Evolutionary conservation across 441 rosid genomes (phyloP).

Genomic region (Euphorbia celastroides): DNA sequence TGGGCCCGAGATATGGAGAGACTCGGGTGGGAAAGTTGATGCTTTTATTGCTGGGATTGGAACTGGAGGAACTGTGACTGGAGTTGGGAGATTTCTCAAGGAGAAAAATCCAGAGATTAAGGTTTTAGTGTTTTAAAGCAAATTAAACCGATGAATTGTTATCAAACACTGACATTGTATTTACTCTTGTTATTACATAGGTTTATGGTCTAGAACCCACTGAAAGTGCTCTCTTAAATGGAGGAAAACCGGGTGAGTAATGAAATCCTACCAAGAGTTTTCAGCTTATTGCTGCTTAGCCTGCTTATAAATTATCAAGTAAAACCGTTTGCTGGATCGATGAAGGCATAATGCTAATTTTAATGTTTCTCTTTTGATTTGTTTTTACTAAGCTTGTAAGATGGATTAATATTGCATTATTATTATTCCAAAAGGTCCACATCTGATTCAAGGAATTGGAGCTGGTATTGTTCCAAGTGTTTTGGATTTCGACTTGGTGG

Average conservation of each 20-base stretch:
- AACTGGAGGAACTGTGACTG: slow-evolving; percentile 74
- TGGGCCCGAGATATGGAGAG: slow-evolving; percentile 88
- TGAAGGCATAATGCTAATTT: no score
- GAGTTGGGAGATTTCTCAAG: slow-evolving; percentile 64
- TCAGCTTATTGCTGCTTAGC: neutral
- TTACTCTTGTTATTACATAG: slow-evolving; percentile 28
- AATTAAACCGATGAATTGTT: neutral
- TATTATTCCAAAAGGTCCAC: slow-evolving; percentile 28
- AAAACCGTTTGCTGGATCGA: no score
- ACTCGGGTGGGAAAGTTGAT: slow-evolving; percentile 66
- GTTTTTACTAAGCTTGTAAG: neutral
- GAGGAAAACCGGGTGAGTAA: slow-evolving; percentile 51
- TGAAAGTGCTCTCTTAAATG: slow-evolving; percentile 28
- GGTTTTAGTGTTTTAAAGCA: slow-evolving; percentile 26
- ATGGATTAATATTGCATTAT: neutral
- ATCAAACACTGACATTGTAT: no score
- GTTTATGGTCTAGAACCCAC: slow-evolving; percentile 61
- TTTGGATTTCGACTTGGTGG: slow-evolving; percentile 38
- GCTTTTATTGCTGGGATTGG: slow-evolving; percentile 62
- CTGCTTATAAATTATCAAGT: neutral
- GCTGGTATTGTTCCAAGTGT: slow-evolving; percentile 38
- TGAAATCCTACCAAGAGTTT: neutral
- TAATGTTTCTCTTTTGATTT: no score
- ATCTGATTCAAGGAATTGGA: slow-evolving; percentile 53
- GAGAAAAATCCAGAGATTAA: slow-evolving; percentile 62